Evolutionary conservation across 371 early-diverging fungal genomes (phyloP), one percentile per base, ranked within the genome.

Genomic region (Lichtheimia hyalospora): DNA sequence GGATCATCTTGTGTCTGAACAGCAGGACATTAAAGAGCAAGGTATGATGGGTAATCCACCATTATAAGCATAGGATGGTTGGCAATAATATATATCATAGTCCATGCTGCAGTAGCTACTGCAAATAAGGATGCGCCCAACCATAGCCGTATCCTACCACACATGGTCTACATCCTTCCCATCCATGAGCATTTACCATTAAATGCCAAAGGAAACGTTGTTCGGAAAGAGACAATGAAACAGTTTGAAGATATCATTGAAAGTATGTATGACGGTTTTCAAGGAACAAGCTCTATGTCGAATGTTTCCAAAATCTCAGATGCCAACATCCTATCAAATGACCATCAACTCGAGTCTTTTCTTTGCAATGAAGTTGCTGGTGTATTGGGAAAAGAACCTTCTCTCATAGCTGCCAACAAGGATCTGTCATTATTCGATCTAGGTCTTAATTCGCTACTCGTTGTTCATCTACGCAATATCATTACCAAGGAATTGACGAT

Each of bases 91-190:
- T 23, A 25, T 21, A 23, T 40, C n/a, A 2, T 42, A 49, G 69
- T 74, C 5, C 57, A 66, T 14, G 61, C 46, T n/a, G 70, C 66
- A 25, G 68, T 77, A 5, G 46, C 63, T 2, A 23, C 54, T 7
- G 72, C 69, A 2, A 81, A 80, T 49, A 43, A 42, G 14, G 51
- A 50, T 24, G 65, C 64, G 23, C 76, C 76, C 3, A 56, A 44
- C 5, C 74, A 77, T 46, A 71, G 71, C 27, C 54, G 50, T 1
- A 57, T 81, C 16, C 15, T 74, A 0, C 64, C 62, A 3, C 68
- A 75, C 34, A 69, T 81, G 74, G 64, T 77, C 3, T 62, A 72
- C 16, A 68, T 77, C 8, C 54, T 81, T 1, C 68, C 70, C 2
- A n/a, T 39, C 2, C 6, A 62, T 5, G 48, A 63, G 6, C 10